Percentiles rank a stretch among this genome's conserved stretches.
phyloP scores from a whole-genome alignment of 495 filamentous ascomycete genomes.

The Durotheca rogersii region DNA sequence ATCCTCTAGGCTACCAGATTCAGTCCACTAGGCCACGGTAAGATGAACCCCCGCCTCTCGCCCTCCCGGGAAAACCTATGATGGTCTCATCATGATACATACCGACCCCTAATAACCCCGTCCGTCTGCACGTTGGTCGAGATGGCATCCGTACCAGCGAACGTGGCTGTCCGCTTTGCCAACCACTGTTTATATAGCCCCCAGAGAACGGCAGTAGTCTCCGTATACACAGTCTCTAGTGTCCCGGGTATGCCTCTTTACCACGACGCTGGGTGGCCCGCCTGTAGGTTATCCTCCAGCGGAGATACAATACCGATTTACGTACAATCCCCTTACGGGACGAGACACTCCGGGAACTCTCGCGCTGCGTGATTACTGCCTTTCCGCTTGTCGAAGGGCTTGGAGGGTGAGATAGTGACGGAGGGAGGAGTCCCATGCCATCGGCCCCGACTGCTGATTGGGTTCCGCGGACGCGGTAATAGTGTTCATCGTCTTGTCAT shows the following conservation, averaged over 20 bases:
- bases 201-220: not conserved
- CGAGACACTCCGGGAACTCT: not conserved
- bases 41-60: no score
- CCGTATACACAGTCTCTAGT: not conserved
- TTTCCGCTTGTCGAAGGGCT: not conserved
- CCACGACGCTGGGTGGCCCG: not conserved
- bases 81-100: not conserved
- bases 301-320: not conserved
- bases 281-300: not conserved
- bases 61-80: not conserved
- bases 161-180: constrained; percentile 2
- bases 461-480: constrained; percentile 15
- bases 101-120: constrained; percentile 1
- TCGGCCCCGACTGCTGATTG: constrained; percentile 6
- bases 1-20: not conserved
- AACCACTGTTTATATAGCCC: not conserved
- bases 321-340: constrained; percentile 5
- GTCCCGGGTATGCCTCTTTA: not conserved
- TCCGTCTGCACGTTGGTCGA: not conserved
- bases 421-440: not conserved
- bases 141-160: not conserved
- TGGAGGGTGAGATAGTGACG: no score
- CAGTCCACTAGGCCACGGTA: no score
- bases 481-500: not conserved
- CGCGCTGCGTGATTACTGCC: not conserved